Percentiles rank a stretch among this genome's conserved stretches.
phyloP scores from a whole-genome alignment of 176 grass and related monocot species.

The Oropetium thomaeum region DNA sequence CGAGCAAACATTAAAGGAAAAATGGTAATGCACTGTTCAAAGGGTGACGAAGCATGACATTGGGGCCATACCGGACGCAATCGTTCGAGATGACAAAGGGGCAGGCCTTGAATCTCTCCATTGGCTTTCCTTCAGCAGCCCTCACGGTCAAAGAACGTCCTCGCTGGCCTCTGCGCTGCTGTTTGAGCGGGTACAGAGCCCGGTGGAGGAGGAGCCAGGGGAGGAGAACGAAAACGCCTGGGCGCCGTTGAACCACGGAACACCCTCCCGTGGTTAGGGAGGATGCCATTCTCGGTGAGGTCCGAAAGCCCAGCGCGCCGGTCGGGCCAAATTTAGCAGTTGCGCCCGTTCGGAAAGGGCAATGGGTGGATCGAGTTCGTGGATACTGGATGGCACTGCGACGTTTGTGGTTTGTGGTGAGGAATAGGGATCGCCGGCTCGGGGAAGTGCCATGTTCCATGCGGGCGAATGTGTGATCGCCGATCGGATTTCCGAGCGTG shows the following conservation, averaged over 20 bases:
- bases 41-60: not conserved
- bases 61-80: slow-evolving; percentile 17
- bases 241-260: not conserved
- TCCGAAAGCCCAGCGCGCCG: not conserved
- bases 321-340: slow-evolving; percentile 28
- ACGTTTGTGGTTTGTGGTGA: not conserved
- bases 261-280: not conserved
- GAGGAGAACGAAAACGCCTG: not conserved
- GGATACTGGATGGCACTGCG: not conserved
- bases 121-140: not conserved
- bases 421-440: too few relatives aligned
- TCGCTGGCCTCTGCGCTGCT: not conserved
- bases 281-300: slow-evolving; percentile 23
- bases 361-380: not conserved
- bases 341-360: not conserved
- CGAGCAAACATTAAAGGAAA: not conserved
- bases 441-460: not conserved
- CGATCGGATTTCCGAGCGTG: too few relatives aligned
- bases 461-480: too few relatives aligned
- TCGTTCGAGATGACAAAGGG: not conserved
- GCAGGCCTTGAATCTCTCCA: slow-evolving; percentile 22
- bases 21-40: not conserved
- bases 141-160: not conserved
- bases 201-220: not conserved
- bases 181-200: not conserved